These are phyloP conservation scores for Pichia sp. DNA, from an alignment of 1,139 yeast genomes.

Conservation along the genomic window DNA sequence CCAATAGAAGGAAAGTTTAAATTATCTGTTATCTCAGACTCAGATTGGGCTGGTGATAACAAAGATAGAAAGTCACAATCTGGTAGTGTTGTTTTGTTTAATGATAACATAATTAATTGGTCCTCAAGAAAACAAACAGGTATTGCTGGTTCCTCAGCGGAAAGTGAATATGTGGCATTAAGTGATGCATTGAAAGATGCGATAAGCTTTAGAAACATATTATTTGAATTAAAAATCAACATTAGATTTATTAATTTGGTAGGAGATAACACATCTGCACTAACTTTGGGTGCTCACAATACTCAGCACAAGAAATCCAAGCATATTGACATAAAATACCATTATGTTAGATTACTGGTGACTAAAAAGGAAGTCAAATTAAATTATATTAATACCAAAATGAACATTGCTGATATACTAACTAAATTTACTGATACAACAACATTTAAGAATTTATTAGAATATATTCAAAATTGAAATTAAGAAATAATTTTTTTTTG, in stretches of 20 bases:
- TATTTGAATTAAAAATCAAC: slow-evolving; percentile 3
- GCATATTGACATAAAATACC: slow-evolving; percentile 10
- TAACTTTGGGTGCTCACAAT: slow-evolving; percentile 8
- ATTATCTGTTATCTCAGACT: too few relatives aligned
- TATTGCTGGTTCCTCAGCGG: slow-evolving; percentile 4
- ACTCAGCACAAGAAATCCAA: slow-evolving; percentile 10
- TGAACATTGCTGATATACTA: slow-evolving; percentile 8
- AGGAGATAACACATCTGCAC: slow-evolving; percentile 10
- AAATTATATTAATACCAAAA: slow-evolving; percentile 6
- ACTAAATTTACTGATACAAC: slow-evolving; percentile 5
- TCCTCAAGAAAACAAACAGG: slow-evolving; percentile 1
- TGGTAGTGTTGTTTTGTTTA: slow-evolving; percentile 3
- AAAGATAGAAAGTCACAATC: slow-evolving; percentile 3
- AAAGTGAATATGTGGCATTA: slow-evolving; percentile 5
- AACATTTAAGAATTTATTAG: slow-evolving; percentile 1
- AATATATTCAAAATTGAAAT: too few relatives aligned
- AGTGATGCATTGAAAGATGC: slow-evolving; percentile 3
- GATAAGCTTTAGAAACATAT: slow-evolving; percentile 1
- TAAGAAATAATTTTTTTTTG: too few relatives aligned
- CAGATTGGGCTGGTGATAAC: too few relatives aligned
- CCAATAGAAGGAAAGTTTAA: slow-evolving; percentile 1
- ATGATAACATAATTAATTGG: slow-evolving; percentile 3
- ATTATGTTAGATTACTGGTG: slow-evolving; percentile 7
- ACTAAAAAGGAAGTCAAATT: slow-evolving; percentile 5
- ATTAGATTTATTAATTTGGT: slow-evolving; percentile 5